phyloP scores from a whole-genome alignment of 305 asterid genomes.

The Fraxinus floribunda region DNA sequence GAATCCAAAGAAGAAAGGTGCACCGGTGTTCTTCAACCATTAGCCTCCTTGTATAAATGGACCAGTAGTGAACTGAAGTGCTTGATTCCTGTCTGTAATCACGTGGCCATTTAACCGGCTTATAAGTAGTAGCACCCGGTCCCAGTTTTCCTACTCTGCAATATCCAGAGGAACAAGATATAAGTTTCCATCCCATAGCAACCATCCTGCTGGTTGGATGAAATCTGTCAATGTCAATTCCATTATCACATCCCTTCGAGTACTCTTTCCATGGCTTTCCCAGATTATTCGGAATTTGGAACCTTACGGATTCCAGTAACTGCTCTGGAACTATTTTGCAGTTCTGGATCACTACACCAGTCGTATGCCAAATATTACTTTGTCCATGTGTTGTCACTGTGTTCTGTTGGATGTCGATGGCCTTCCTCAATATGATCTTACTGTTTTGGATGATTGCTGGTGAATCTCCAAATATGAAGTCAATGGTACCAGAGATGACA shows the following conservation, averaged over 20 bases:
- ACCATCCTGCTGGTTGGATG: slow-evolving; percentile 41
- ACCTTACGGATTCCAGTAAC: slow-evolving; percentile 26
- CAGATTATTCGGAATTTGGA: slow-evolving; percentile 29
- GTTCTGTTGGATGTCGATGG: slow-evolving; percentile 38
- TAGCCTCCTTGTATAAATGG: slow-evolving; percentile 33
- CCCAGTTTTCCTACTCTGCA: slow-evolving; percentile 40
- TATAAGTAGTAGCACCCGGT: slow-evolving; percentile 35
- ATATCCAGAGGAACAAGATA: slow-evolving; percentile 30
- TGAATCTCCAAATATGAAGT: slow-evolving; percentile 44
- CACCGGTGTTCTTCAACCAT: slow-evolving; percentile 29
- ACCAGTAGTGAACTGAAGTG: slow-evolving; percentile 30
- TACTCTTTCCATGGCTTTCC: slow-evolving; percentile 47
- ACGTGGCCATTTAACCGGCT: slow-evolving; percentile 36
- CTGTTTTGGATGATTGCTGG: slow-evolving; percentile 32
- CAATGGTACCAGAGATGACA: slow-evolving; percentile 36
- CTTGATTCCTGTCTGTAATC: slow-evolving; percentile 28
- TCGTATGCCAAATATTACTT: slow-evolving; percentile 21
- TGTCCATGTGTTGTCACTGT: slow-evolving; percentile 44
- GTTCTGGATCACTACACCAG: slow-evolving; percentile 42
- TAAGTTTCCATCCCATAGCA: slow-evolving; percentile 36
- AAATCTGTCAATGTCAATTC: slow-evolving; percentile 41
- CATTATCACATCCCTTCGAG: slow-evolving; percentile 37
- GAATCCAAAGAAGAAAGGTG: slow-evolving; percentile 34
- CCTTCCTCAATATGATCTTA: slow-evolving; percentile 41
- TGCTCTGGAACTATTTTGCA: slow-evolving; percentile 45